A percentile compares a stretch with the other conserved stretches of the same genome.
phyloP scores from a whole-genome alignment of 2,329 filamentous ascomycete genomes.

The Tolypocladium paradoxum region DNA sequence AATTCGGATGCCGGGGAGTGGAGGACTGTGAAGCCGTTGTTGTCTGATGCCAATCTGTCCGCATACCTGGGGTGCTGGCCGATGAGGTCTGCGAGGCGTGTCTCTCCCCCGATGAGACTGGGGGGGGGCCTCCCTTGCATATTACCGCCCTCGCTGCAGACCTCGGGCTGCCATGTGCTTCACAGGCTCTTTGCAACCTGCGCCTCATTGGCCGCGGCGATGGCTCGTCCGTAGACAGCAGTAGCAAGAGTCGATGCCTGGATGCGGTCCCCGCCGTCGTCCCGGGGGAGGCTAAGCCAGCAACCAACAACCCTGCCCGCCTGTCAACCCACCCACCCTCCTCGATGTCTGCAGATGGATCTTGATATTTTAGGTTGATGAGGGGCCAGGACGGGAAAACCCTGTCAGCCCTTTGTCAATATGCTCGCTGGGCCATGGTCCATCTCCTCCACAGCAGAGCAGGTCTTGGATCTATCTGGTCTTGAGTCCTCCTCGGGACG shows the following conservation, averaged over 20 bases:
- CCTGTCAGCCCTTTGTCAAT: slow-evolving; percentile 23
- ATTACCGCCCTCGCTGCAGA: slow-evolving; percentile 23
- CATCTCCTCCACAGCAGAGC: slow-evolving; percentile 18
- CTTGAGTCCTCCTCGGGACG: slow-evolving; percentile 18
- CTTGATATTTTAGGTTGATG: slow-evolving; percentile 20
- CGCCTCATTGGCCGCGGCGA: slow-evolving; percentile 17
- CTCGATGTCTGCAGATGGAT: slow-evolving; percentile 20
- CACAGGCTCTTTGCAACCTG: slow-evolving; percentile 11
- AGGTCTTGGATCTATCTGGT: slow-evolving; percentile 28
- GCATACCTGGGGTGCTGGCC: slow-evolving; percentile 23
- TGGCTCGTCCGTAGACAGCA: not conserved
- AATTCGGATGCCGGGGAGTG: slow-evolving; percentile 15
- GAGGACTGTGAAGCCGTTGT: slow-evolving; percentile 12
- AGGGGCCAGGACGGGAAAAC: slow-evolving; percentile 10
- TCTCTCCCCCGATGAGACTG: slow-evolving; percentile 11
- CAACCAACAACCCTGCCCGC: not conserved
- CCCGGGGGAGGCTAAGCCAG: slow-evolving; percentile 2
- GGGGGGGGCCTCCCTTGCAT: slow-evolving; percentile 22
- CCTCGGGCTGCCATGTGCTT: slow-evolving; percentile 24
- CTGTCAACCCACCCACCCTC: slow-evolving; percentile 1
- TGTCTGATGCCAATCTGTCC: slow-evolving; percentile 31
- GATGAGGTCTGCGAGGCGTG: slow-evolving; percentile 6
- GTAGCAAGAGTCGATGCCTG: not conserved
- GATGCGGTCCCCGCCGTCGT: slow-evolving; percentile 9
- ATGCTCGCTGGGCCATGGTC: slow-evolving; percentile 17